Evolutionary conservation across 352 stramenopile genomes (phyloP).

Genomic region (Achlya hypogyna): DNA sequence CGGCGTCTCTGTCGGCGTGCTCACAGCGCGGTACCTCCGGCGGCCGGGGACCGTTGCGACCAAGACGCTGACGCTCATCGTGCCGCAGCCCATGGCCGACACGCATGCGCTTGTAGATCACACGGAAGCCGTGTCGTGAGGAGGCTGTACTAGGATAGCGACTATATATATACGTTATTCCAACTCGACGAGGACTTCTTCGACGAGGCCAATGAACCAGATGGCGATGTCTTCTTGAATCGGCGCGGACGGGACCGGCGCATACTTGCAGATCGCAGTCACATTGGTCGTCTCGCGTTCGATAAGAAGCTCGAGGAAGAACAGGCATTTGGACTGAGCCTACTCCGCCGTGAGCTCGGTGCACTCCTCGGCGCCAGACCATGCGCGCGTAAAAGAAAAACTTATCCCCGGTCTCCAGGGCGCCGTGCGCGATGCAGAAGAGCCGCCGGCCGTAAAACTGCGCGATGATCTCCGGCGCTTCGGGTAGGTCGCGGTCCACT

Average conservation of each 20-base stretch:
- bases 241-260: conserved; percentile 37
- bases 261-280: conserved; percentile 58
- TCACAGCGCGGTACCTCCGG: conserved; percentile 8
- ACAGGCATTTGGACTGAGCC: conserved; percentile 69
- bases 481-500: conserved; percentile 20
- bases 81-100: background rate
- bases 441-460: conserved; percentile 58
- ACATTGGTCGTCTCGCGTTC: conserved; percentile 42
- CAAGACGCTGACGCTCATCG: background rate
- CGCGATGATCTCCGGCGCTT: conserved; percentile 69
- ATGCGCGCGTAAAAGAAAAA: conserved; percentile 85
- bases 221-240: conserved; percentile 63
- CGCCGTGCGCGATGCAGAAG: conserved; percentile 70
- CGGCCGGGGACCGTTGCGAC: background rate
- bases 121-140: background rate
- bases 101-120: background rate
- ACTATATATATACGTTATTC: conserved; percentile 25
- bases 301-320: conserved; percentile 74
- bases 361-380: conserved; percentile 21
- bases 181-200: conserved; percentile 61
- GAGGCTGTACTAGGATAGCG: background rate
- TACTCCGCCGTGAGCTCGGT: conserved; percentile 15
- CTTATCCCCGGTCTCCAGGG: conserved; percentile 62
- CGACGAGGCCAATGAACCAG: conserved; percentile 80
- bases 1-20: conserved; percentile 21